Percentiles rank a stretch among this genome's conserved stretches.
phyloP scores from a whole-genome alignment of 2,329 filamentous ascomycete genomes.

The Alternaria atra region DNA sequence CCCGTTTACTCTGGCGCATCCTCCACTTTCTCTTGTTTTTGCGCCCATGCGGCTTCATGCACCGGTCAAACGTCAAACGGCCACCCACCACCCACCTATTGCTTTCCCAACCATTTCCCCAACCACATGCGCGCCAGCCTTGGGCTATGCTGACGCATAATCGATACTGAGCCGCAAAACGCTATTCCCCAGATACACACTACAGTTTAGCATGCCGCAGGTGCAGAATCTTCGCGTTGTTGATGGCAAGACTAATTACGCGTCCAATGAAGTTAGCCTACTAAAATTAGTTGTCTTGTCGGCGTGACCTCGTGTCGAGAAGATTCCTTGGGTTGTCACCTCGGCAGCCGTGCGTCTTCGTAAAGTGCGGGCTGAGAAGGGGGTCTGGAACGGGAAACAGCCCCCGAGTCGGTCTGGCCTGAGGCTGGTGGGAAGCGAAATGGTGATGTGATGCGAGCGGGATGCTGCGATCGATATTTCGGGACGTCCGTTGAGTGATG shows the following conservation, averaged over 20 bases:
- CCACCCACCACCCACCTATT: conserved; percentile 3
- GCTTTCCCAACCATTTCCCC: conserved; percentile 3
- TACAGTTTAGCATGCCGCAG: not conserved
- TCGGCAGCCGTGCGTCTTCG: conserved; percentile 9
- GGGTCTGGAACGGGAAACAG: conserved; percentile 13
- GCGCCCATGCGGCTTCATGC: conserved; percentile 4
- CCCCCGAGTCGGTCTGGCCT: conserved; percentile 7
- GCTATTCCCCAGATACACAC: conserved; percentile 6
- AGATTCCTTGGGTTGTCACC: conserved; percentile 9
- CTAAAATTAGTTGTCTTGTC: conserved; percentile 21
- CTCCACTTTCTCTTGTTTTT: conserved; percentile 8
- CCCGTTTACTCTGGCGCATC: conserved; percentile 2
- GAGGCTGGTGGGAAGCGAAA: conserved; percentile 1
- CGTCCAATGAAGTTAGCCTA: conserved; percentile 24
- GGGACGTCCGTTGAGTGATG: not conserved
- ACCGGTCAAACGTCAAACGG: conserved; percentile 15
- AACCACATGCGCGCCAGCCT: conserved; percentile 8
- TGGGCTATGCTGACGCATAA: conserved; percentile 8
- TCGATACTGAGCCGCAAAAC: conserved; percentile 21
- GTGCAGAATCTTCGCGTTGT: conserved; percentile 9
- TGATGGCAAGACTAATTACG: conserved; percentile 20
- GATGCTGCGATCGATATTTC: not conserved
- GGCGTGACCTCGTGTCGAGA: conserved; percentile 21
- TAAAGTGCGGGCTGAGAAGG: conserved; percentile 12
- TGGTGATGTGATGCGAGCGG: conserved; percentile 3